These are phyloP conservation scores for Aspergillus baeticus DNA, from an alignment of 495 filamentous ascomycete genomes.

Conservation along the genomic window DNA sequence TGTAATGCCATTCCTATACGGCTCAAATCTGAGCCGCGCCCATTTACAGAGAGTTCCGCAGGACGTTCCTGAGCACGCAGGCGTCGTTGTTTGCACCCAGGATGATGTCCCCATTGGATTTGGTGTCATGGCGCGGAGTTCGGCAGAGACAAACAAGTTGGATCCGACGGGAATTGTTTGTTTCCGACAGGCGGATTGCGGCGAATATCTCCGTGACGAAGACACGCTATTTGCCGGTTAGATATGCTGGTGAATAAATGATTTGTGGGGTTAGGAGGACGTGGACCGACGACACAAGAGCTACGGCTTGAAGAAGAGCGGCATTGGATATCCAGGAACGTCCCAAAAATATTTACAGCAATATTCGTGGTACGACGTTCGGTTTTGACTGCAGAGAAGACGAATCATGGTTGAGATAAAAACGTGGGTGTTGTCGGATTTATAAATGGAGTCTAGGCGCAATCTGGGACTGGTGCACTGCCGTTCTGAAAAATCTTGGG, in stretches of 20 bases:
- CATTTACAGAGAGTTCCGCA: conserved; percentile 88
- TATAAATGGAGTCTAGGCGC: neutral
- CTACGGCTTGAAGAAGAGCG: no score
- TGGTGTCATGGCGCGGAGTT: conserved; percentile 79
- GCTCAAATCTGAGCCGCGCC: conserved; percentile 84
- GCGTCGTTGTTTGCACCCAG: conserved; percentile 42
- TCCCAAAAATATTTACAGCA: no score
- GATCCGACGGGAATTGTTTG: conserved; percentile 86
- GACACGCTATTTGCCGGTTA: conserved; percentile 42
- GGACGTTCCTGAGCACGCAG: conserved; percentile 60
- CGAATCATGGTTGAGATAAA: no score
- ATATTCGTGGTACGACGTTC: neutral
- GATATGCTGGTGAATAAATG: neutral
- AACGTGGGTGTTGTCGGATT: no score
- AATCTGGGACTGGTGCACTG: neutral
- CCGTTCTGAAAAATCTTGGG: neutral
- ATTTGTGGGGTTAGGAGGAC: neutral
- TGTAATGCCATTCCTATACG: conserved; percentile 90
- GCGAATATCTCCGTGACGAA: conserved; percentile 86
- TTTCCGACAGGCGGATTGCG: conserved; percentile 85
- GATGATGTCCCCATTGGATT: conserved; percentile 57
- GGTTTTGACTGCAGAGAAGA: neutral
- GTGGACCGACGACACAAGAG: no score
- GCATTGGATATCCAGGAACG: no score
- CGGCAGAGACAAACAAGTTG: conserved; percentile 72